Evolutionary conservation across 83 land plant species (phyloP).

Genomic region (Isoetes engelmannii): DNA sequence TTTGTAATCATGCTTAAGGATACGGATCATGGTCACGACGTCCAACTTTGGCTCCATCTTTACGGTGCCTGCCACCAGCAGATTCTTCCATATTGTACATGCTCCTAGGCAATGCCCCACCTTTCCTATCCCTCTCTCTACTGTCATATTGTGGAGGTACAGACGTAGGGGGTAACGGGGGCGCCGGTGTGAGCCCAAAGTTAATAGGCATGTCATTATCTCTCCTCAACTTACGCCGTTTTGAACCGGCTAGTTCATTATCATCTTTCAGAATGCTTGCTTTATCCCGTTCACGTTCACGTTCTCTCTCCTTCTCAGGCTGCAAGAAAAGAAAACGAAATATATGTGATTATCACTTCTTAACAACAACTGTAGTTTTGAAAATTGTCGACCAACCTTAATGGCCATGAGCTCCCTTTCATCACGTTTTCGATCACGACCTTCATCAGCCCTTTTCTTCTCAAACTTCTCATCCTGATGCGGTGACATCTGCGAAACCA

Average conservation of each 20-base stretch:
- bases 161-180: slow-evolving; percentile 38
- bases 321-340: slow-evolving; percentile 15
- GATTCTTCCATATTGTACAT: slow-evolving; percentile 60
- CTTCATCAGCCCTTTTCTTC: slow-evolving; percentile 68
- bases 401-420: slow-evolving; percentile 56
- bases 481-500: slow-evolving; percentile 60
- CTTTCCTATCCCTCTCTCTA: slow-evolving; percentile 82
- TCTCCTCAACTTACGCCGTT: slow-evolving; percentile 76
- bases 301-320: slow-evolving; percentile 75
- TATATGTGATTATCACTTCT: background rate
- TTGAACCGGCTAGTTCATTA: slow-evolving; percentile 48
- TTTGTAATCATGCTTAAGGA: slow-evolving; percentile 35
- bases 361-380: background rate
- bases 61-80: slow-evolving; percentile 47
- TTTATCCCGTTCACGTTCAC: slow-evolving; percentile 47
- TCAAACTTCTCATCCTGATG: slow-evolving; percentile 76
- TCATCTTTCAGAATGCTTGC: slow-evolving; percentile 20
- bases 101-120: slow-evolving; percentile 39
- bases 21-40: slow-evolving; percentile 87
- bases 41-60: slow-evolving; percentile 60
- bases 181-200: slow-evolving; percentile 42
- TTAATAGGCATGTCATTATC: slow-evolving; percentile 58
- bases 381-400: slow-evolving; percentile 43
- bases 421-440: slow-evolving; percentile 61
- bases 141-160: slow-evolving; percentile 58